Base-by-base conservation (phyloP, 1,284 basidiomycete genomes). In the Rhodotorula mucilaginosa region DNA sequence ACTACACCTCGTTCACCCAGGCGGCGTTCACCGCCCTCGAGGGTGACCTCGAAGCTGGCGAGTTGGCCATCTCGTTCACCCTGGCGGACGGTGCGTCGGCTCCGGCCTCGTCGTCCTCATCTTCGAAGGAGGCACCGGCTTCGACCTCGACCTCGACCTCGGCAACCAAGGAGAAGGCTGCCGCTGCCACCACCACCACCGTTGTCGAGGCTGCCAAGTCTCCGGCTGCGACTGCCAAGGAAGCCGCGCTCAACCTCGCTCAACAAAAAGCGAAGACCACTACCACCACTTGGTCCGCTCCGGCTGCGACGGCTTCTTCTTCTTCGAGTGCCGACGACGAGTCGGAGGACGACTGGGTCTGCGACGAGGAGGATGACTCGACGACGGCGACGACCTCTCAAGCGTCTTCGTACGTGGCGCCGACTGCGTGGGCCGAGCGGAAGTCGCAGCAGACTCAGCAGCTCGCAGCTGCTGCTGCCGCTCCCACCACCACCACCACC, bases 271-370 rank as follows among this genome's bases (percentile, higher is more conserved):
- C 31, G n/a, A 51, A 51, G 13, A 58, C 68, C 5, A 61, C 65
- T 16, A 67, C 67, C 48, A 31, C 63, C 29, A 29, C 60, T 21
- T 26, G 18, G 39, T 19, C 46, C 5, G 39, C 21, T 23, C 31
- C 61, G 21, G 61, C 44, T 57, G 19, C 56, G n/a, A 65, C 34
- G 34, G 34, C 68, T 19, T 52, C 64, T 10, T 39, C 61, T 44
- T 16, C 64, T 8, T 46, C 65, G n/a, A 21, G 26, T 19, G 65
- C 61, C 15, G 69, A 61, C 1, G 69, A 61, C 44, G 72, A 26
- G 12, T 56, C 54, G 26, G 54, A 65, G 26, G 72, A 73, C 26
- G 73, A 74, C 65, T 67, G 67, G 65, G 67, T 74, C 15, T 72
- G 73, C 62, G 73, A 74, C 29, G 64, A 68, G 15, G 72, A 69